Percentiles rank a stretch among this genome's conserved stretches.
These are phyloP conservation scores for Leccinum cinnamomeum DNA, from an alignment of 1,284 basidiomycete genomes.

Conservation along the genomic window DNA sequence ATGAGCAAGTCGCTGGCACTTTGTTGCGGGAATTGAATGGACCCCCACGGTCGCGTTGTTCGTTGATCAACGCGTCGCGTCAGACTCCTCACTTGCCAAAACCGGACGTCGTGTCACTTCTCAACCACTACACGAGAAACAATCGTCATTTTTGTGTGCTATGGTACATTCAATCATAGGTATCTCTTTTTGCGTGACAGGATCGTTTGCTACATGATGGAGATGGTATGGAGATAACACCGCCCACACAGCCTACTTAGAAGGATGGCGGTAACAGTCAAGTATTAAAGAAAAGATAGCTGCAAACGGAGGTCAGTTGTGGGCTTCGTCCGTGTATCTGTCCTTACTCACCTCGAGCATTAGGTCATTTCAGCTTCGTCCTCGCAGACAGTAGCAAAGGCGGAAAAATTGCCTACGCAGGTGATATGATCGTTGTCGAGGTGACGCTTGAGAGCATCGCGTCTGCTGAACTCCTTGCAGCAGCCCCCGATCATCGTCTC, in stretches of 20 bases:
- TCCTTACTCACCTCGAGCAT: constrained; percentile 10
- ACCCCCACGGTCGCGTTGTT: constrained; percentile 2
- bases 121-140: neutral
- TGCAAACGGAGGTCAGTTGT: constrained; percentile 6
- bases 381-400: constrained; percentile 28
- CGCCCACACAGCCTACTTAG: constrained; percentile 11
- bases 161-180: constrained; percentile 19
- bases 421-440: constrained; percentile 43
- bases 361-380: constrained; percentile 23
- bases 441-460: constrained; percentile 58
- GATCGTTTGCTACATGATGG: constrained; percentile 17
- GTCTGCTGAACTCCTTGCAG: constrained; percentile 49
- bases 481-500: constrained; percentile 52
- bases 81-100: constrained; percentile 19
- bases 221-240: constrained; percentile 11
- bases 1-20: neutral
- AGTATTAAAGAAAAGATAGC: neutral
- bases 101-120: neutral
- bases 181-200: constrained; percentile 14
- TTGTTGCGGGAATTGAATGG: constrained; percentile 9
- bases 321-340: constrained; percentile 1
- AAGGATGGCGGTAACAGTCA: constrained; percentile 1
- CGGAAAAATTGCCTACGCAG: constrained; percentile 40
- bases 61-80: constrained; percentile 26
- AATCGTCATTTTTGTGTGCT: constrained; percentile 10